Base-by-base conservation (phyloP, 345 rosid species). In the Populus euphratica region DNA sequence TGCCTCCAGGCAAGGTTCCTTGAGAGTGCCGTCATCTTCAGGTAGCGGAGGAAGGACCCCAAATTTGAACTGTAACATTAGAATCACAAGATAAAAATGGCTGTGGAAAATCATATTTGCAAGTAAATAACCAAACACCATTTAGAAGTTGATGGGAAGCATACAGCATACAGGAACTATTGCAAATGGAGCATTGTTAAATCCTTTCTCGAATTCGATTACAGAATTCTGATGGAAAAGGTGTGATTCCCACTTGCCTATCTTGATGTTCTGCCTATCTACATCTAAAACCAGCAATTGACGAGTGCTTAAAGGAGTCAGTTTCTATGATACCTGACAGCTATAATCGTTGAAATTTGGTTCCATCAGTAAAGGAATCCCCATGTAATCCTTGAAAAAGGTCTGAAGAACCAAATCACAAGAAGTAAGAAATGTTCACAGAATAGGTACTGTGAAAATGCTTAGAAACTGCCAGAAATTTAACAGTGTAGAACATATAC, bases 321-420 rank as follows among this genome's bases (percentile, higher is more conserved):
- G 49, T 14, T 5, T 1, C 8, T 11, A 36, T 54, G 49, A 70
- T 83, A 95, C 98, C 94, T 92, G 98, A 72, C 97, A 93, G 83
- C 97, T 91, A 78, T 90, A 91, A 73, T 95, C 98, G 29, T 68
- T 82, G 84, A 95, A 93, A 88, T 95, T 89, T 38, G 99, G 99
- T 84, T 93, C 96, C 97, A 93, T 93, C 78, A 90, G 54, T 69
- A 92, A 68, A 71, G 99, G 94, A 71, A 93, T 90, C 59, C 97
- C 99, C 98, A 89, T 90, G 84, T 86, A 86, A 68, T 95, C 93
- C 81, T 86, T 90, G 85, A 92, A 91, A 84, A 93, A 93, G 33
- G 89, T 86, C 99, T 93, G 77, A 43, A 72, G 56, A 76, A 27
- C 33, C 47, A 67, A 29, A 38, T 52, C 23, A 56, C 23, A 49